Conservation (phyloP, 106 monocot genomes). For the Platanthera guangdongensis region DNA sequence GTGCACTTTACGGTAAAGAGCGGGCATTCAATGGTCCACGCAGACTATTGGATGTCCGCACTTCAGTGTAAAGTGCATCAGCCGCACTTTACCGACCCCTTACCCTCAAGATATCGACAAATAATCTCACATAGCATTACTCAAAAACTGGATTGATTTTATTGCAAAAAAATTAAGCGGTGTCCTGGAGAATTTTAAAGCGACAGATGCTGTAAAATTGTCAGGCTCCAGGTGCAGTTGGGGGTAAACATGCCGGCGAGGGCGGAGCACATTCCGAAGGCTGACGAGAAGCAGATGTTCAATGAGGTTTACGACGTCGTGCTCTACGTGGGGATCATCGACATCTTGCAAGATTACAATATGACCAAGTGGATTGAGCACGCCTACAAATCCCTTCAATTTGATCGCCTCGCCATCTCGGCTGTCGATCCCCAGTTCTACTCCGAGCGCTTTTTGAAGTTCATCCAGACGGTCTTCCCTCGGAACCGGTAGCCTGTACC, state of each 20-base stretch:
- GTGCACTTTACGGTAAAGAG: no score
- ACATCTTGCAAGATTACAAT: slow-evolving; percentile 50
- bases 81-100: no score
- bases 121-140: no score
- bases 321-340: slow-evolving; percentile 52
- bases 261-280: slow-evolving; percentile 30
- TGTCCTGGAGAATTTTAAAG: no score
- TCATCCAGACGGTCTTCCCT: slow-evolving; percentile 41
- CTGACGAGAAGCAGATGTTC: slow-evolving; percentile 22
- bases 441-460: slow-evolving; percentile 48
- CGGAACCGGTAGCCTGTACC: slow-evolving; percentile 7
- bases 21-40: no score
- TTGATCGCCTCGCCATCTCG: slow-evolving; percentile 46
- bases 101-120: no score
- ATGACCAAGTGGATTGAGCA: slow-evolving; percentile 52
- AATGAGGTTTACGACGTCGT: slow-evolving; percentile 37
- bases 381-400: slow-evolving; percentile 57
- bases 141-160: no score
- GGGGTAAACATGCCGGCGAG: slow-evolving; percentile 58
- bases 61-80: no score
- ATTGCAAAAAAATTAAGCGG: no score
- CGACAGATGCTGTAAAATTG: neutral
- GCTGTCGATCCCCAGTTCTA: slow-evolving; percentile 53
- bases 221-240: slow-evolving; percentile 30
- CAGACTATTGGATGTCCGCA: no score